Percentiles rank a stretch among this genome's conserved stretches.
Evolutionary conservation across 257 asterid species (phyloP).

Genomic region (Solanum gandarillasii): DNA sequence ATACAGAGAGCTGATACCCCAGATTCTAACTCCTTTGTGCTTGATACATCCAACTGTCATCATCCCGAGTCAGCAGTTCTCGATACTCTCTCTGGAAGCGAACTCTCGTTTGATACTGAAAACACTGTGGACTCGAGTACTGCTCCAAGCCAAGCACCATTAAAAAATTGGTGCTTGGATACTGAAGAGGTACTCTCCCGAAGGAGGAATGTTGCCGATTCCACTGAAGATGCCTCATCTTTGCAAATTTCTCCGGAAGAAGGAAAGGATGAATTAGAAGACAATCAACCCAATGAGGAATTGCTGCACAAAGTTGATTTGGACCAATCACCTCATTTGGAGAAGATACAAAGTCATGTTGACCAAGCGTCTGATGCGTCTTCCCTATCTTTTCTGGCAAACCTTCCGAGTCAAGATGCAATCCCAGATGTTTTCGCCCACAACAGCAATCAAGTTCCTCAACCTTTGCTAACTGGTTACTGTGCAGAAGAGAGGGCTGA

Average conservation of each 20-base stretch:
- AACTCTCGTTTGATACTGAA: constrained; percentile 16
- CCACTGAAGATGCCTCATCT: constrained; percentile 10
- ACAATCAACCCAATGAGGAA: constrained; percentile 15
- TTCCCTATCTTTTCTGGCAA: constrained; percentile 10
- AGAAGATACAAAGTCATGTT: constrained; percentile 18
- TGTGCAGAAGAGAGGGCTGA: not conserved
- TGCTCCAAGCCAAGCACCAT: constrained; percentile 16
- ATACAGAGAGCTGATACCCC: constrained; percentile 14
- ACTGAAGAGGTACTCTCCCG: constrained; percentile 23
- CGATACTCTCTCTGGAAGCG: constrained; percentile 3
- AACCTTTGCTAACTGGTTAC: not conserved
- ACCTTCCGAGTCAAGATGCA: constrained; percentile 7
- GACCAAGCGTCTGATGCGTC: constrained; percentile 7
- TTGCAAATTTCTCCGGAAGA: constrained; percentile 11
- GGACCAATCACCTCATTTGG: constrained; percentile 13
- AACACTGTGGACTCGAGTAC: constrained; percentile 12
- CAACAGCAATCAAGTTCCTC: not conserved
- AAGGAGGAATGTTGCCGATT: constrained; percentile 5
- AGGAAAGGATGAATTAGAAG: constrained; percentile 19
- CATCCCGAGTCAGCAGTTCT: constrained; percentile 19
- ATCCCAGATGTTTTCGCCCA: not conserved
- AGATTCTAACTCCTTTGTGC: constrained; percentile 3
- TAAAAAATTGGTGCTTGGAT: constrained; percentile 14
- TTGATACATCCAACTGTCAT: not conserved
- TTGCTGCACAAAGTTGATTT: constrained; percentile 8